Conservation (phyloP, 139 green algal species). For the Diplosphaera chodatii region DNA sequence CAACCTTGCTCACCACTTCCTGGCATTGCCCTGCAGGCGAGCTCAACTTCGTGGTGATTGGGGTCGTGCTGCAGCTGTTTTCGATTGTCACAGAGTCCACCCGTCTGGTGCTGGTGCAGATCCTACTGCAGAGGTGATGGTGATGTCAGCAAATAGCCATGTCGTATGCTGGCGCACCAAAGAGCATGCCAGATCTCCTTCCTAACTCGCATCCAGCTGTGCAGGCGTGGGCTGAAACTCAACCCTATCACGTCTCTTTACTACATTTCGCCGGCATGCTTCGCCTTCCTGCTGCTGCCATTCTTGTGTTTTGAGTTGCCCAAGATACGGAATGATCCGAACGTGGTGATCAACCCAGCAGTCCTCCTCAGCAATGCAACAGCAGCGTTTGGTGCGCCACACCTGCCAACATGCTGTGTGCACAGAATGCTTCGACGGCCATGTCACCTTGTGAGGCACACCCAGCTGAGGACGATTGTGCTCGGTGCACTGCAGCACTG, state of each 20-base stretch:
- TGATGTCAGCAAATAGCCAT: too few species aligned
- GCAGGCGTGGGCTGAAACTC: conserved; percentile 37
- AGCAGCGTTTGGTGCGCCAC: conserved; percentile 58
- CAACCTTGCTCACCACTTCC: too few species aligned
- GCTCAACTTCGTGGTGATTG: conserved; percentile 75
- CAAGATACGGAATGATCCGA: conserved; percentile 45
- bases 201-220: not conserved
- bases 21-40: conserved; percentile 49
- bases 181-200: too few species aligned
- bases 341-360: conserved; percentile 28
- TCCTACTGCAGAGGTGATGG: conserved; percentile 75
- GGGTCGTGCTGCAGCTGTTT: conserved; percentile 84
- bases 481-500: conserved; percentile 34
- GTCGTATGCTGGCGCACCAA: too few species aligned
- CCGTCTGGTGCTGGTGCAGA: conserved; percentile 82
- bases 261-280: conserved; percentile 50
- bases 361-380: conserved; percentile 85
- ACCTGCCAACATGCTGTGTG: too few species aligned
- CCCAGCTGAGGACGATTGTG: too few species aligned
- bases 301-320: conserved; percentile 44
- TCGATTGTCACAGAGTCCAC: conserved; percentile 69
- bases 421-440: too few species aligned
- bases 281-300: conserved; percentile 31
- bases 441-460: not conserved
- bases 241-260: conserved; percentile 55